Base-by-base conservation (phyloP, 2,329 filamentous ascomycete genomes). In the Onygenales sp. region DNA sequence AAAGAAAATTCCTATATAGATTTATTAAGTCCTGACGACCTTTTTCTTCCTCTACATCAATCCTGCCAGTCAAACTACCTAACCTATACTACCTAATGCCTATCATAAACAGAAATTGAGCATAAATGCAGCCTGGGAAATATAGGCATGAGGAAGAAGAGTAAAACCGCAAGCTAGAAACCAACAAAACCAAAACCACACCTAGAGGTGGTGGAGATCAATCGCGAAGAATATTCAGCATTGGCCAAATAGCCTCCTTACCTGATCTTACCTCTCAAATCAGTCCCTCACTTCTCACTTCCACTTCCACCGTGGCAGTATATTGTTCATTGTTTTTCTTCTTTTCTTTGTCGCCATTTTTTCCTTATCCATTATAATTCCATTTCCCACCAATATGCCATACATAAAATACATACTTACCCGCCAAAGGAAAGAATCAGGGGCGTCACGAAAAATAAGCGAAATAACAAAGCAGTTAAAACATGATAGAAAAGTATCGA, bases 341-440 rank as follows among this genome's bases (percentile, higher is more conserved):
- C 13, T 39, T 17, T n/a, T 17, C 39, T 8, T 49, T 39, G 3
- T 32, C 44, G 6, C 44, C 11, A 13, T 50, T 34, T 58, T 55
- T 54, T 58, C 51, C 52, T 52, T 52, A n/a, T n/a, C 17, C 46
- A 43, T 42, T 42, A 17, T 17, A 40, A 40, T 54, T 54, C 60
- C 55, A 21, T 49, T 53, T 56, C 52, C 52, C 54, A 27, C 21
- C 21, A 27, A 27, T 27, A 27, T 27, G 21, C 48, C 52, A 53
- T 45, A 50, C 50, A 54, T 69, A 71, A 68, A 65, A 60, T 73
- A 72, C 70, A 74, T 64, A 65, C 57, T 61, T 72, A 74, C 71
- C 70, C 70, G 65, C 68, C 63, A 52, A 17, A 17, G 54, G 27
- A 52, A 66, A 65, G 57, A 66, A 60, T 64, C 58, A 67, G 55